These are phyloP conservation scores for Cenchrus americanus DNA, from an alignment of 176 grass and related monocot genomes.

Conservation along the genomic window DNA sequence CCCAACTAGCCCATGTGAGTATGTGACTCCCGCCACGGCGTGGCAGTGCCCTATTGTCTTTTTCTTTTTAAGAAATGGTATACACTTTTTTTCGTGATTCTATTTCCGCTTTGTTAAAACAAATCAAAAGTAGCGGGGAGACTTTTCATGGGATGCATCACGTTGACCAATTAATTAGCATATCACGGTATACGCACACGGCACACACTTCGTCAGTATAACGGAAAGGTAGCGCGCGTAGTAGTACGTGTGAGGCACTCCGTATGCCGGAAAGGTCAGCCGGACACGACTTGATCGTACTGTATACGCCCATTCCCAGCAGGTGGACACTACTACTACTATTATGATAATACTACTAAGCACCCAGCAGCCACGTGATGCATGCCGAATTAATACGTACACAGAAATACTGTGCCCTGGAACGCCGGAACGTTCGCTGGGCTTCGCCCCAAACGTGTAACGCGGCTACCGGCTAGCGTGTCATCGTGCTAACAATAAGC, in stretches of 20 bases:
- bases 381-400: neutral
- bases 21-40: neutral
- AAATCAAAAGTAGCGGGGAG: neutral
- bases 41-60: neutral
- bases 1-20: conserved; percentile 1
- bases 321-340: too few relatives aligned
- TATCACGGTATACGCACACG: neutral
- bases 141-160: neutral
- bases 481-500: neutral
- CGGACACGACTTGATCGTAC: neutral
- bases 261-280: neutral
- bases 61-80: neutral
- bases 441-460: neutral
- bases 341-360: neutral
- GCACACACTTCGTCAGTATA: neutral
- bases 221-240: neutral
- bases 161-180: neutral
- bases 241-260: neutral
- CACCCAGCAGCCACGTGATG: conserved; percentile 20
- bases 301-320: neutral
- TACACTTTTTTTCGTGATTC: neutral
- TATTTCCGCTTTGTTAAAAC: neutral
- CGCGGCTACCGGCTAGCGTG: neutral
- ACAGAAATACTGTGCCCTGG: neutral
- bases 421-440: neutral